These are phyloP conservation scores for Clarireedia hainanense DNA, from an alignment of 2,329 filamentous ascomycete species.

Conservation along the genomic window DNA sequence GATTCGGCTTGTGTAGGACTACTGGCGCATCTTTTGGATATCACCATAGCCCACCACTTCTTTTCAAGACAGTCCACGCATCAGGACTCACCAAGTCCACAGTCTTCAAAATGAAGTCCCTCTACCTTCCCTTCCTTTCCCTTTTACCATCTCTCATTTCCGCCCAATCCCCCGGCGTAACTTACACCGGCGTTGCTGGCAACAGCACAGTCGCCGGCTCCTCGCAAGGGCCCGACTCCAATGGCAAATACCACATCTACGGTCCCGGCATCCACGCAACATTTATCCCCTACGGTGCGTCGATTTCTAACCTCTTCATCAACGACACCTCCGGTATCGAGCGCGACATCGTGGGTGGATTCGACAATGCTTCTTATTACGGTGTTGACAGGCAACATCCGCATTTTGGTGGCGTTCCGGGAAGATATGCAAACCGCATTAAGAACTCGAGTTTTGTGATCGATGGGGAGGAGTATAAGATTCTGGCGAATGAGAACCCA, in stretches of 20 bases:
- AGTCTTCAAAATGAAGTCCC: background rate
- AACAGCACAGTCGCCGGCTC: conserved; percentile 21
- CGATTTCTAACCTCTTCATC: conserved; percentile 63
- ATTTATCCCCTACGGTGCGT: conserved; percentile 70
- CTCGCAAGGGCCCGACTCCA: conserved; percentile 37
- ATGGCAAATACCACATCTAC: conserved; percentile 66
- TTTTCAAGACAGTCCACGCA: too few relatives aligned
- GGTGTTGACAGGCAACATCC: conserved; percentile 54
- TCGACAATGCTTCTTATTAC: conserved; percentile 70
- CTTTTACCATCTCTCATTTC: conserved; percentile 10
- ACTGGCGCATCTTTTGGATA: too few relatives aligned
- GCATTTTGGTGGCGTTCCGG: conserved; percentile 66
- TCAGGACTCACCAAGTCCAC: too few relatives aligned
- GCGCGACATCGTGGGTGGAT: conserved; percentile 66
- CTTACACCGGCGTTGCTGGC: conserved; percentile 20
- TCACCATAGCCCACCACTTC: too few relatives aligned
- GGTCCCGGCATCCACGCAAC: conserved; percentile 57
- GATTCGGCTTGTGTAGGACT: too few relatives aligned
- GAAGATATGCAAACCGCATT: conserved; percentile 75
- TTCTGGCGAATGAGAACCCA: conserved; percentile 57
- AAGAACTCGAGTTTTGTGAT: conserved; percentile 66
- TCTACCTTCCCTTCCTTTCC: background rate
- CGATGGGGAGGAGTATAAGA: conserved; percentile 52
- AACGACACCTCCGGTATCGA: conserved; percentile 59
- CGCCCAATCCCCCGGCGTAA: conserved; percentile 17